A percentile compares a stretch with the other conserved stretches of the same genome.
phyloP scores from a whole-genome alignment of 1,139 yeast species.

The Saccharomyces hybrid region DNA sequence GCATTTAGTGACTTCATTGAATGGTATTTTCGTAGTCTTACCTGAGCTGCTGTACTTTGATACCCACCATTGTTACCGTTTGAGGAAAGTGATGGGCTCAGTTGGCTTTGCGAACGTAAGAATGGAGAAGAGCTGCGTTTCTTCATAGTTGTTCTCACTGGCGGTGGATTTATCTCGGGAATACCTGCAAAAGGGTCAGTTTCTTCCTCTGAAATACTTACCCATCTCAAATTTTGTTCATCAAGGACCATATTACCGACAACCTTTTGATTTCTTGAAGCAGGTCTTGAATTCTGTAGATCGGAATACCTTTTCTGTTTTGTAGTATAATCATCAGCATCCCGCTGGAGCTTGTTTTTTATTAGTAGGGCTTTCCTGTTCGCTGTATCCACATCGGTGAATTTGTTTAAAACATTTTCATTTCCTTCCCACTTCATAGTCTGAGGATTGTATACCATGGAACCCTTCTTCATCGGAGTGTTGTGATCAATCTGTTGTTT shows the following conservation, averaged over 20 bases:
- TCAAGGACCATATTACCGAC: slow-evolving; percentile 51
- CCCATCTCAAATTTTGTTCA: slow-evolving; percentile 47
- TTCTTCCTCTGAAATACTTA: slow-evolving; percentile 33
- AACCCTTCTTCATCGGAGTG: slow-evolving; percentile 31
- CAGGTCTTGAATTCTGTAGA: neutral
- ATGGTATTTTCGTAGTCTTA: slow-evolving; percentile 15
- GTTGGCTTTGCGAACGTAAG: slow-evolving; percentile 21
- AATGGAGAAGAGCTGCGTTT: slow-evolving; percentile 16
- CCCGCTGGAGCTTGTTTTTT: slow-evolving; percentile 10
- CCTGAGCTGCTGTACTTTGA: slow-evolving; percentile 2
- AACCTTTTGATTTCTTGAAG: slow-evolving; percentile 21
- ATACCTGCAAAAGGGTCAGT: slow-evolving; percentile 34
- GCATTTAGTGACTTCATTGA: slow-evolving; percentile 8
- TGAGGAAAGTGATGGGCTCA: slow-evolving; percentile 1
- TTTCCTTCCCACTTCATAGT: slow-evolving; percentile 54
- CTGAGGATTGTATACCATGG: slow-evolving; percentile 46
- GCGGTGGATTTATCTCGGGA: slow-evolving; percentile 8
- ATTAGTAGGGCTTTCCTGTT: slow-evolving; percentile 22
- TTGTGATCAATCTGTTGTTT: slow-evolving; percentile 32
- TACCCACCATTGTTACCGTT: neutral
- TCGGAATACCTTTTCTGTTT: neutral
- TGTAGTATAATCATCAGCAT: neutral
- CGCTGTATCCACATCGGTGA: slow-evolving; percentile 31
- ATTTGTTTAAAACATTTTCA: slow-evolving; percentile 44
- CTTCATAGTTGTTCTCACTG: slow-evolving; percentile 5